phyloP scores from a whole-genome alignment of 78 protist genomes.

The Dictyostelium brefeldianum region DNA sequence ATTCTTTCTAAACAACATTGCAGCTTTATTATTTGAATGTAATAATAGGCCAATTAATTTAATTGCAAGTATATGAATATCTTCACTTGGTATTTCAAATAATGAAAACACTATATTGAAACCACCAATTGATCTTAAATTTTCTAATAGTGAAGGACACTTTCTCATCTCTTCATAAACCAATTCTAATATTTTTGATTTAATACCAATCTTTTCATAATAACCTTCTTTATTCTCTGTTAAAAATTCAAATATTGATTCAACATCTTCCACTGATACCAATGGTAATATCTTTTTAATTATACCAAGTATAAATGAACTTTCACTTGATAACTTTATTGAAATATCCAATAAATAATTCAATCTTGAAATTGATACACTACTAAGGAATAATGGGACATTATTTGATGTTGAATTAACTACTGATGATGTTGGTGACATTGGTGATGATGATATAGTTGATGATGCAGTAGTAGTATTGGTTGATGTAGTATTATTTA shows the following conservation, averaged over 20 bases:
- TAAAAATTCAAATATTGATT: conserved; percentile 57
- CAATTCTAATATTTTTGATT: conserved; percentile 48
- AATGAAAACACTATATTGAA: conserved; percentile 71
- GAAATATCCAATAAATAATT: conserved; percentile 58
- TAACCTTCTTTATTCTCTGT: conserved; percentile 30
- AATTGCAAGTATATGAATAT: conserved; percentile 43
- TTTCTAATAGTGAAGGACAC: conserved; percentile 41
- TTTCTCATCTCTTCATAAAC: conserved; percentile 78
- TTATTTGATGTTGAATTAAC: neutral
- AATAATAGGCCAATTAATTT: conserved; percentile 52
- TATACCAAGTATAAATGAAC: conserved; percentile 16
- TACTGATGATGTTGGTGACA: neutral
- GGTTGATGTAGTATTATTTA: neutral
- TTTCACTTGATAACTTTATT: conserved; percentile 1
- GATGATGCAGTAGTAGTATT: neutral
- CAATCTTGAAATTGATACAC: conserved; percentile 17
- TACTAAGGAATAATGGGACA: neutral
- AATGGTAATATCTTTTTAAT: conserved; percentile 64
- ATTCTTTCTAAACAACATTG: conserved; percentile 54
- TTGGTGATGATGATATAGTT: neutral
- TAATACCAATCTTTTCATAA: conserved; percentile 29
- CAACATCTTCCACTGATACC: conserved; percentile 26
- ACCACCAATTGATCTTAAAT: conserved; percentile 67
- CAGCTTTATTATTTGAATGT: conserved; percentile 56
- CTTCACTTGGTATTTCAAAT: conserved; percentile 67